A percentile compares a stretch with the other conserved stretches of the same genome.
Conservation (phyloP, 441 rosid genomes). For the Hura crepitans region DNA sequence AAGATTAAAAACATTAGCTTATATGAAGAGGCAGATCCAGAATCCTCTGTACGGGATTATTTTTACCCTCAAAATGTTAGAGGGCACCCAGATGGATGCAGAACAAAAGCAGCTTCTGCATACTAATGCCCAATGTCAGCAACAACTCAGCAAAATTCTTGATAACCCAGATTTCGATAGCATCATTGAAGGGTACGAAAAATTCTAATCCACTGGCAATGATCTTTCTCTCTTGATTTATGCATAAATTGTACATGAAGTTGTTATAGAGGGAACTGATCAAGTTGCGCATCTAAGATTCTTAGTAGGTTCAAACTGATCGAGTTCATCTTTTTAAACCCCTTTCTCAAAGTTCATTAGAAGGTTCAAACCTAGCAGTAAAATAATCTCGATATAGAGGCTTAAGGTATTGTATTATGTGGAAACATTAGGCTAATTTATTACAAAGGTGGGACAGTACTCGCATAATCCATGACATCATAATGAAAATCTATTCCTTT, state of each 20-base stretch:
- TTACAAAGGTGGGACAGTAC: not conserved
- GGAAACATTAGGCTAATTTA: not conserved
- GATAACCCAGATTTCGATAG: slow-evolving; percentile 78
- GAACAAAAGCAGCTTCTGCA: slow-evolving; percentile 66
- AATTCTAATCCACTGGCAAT: slow-evolving; percentile 4
- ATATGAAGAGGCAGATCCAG: slow-evolving; percentile 67
- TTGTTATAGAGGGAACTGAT: not conserved
- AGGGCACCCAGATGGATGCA: slow-evolving; percentile 55
- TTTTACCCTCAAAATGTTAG: slow-evolving; percentile 69
- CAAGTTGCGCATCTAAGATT: slow-evolving; percentile 2
- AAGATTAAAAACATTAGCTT: slow-evolving; percentile 66
- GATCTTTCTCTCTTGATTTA: not conserved
- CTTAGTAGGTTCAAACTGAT: not conserved
- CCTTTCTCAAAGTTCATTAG: not conserved
- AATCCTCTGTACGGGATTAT: slow-evolving; percentile 79
- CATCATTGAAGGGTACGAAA: slow-evolving; percentile 74
- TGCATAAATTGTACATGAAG: slow-evolving; percentile 1
- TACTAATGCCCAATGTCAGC: slow-evolving; percentile 74
- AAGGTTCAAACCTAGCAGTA: not conserved
- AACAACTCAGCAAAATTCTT: slow-evolving; percentile 70
- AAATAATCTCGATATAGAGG: not conserved
- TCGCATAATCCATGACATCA: not conserved
- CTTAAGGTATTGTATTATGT: not conserved
- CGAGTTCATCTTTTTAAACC: not conserved
- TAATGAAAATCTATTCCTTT: not conserved